Conservation (phyloP, 225 moss, liverwort and hornwort genomes). For the Sphagnum tenellum region DNA sequence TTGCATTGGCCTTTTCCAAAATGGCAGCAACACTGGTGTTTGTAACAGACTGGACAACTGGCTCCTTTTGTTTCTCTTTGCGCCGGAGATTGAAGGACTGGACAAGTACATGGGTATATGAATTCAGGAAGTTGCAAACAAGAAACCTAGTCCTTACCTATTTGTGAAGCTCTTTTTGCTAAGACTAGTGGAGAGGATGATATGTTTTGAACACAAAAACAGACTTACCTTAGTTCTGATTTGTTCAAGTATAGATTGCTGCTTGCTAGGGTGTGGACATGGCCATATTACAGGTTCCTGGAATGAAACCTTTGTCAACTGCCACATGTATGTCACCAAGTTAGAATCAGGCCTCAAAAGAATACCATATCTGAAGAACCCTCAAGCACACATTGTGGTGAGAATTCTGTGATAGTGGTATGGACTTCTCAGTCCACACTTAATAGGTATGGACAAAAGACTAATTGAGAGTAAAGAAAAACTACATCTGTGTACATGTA, state of each 20-base stretch:
- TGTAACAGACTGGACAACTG: conserved; percentile 37
- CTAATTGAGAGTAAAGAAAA: neutral
- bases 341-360: too few species aligned
- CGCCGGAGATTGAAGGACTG: conserved; percentile 79
- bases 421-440: too few species aligned
- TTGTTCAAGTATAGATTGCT: conserved; percentile 39
- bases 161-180: neutral
- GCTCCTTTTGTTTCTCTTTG: conserved; percentile 53
- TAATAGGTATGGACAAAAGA: too few species aligned
- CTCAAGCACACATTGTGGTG: too few species aligned
- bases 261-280: conserved; percentile 19
- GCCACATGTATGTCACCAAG: too few species aligned
- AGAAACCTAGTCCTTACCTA: neutral
- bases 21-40: conserved; percentile 92
- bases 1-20: conserved; percentile 87
- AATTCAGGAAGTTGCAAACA: neutral
- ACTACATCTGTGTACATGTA: neutral
- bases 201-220: neutral
- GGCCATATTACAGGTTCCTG: conserved; percentile 39
- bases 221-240: conserved; percentile 51
- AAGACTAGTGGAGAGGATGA: neutral
- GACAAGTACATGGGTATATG: conserved; percentile 4
- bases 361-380: too few species aligned
- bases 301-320: conserved; percentile 18
- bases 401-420: too few species aligned